Base-by-base conservation (phyloP, 2,329 filamentous ascomycete species). In the Diplocarpon rosae region DNA sequence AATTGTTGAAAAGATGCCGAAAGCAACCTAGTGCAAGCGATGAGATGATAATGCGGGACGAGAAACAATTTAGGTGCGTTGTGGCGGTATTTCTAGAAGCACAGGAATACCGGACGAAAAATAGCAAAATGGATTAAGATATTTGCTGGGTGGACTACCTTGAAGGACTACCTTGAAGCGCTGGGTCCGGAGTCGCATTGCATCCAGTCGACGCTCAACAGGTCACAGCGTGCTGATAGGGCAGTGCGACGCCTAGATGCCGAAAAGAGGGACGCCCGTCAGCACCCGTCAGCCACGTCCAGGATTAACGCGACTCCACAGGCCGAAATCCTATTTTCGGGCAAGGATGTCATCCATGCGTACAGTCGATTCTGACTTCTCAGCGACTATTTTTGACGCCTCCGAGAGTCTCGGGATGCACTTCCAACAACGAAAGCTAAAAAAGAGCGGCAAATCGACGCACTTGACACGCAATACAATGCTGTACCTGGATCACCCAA, bases 41-140 rank as follows among this genome's bases (percentile, higher is more conserved):
- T 47, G 49, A 53, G 47, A 48, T 47, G 46, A 47, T 34, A 48
- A 52, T 55, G 53, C 50, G 49, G 47, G 51, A 43, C 41, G 40
- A 54, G 47, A 50, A 40, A 54, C 49, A 50, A 40, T 51, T 53
- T 54, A 55, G 49, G 53, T 51, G 52, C 52, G 53, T 38, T 49
- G 45, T 46, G 45, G 51, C 34, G 34, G 44, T 55, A 55, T 56
- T 53, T 56, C 52, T 48, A 57, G 53, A 53, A 53, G 50, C 45
- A 42, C 39, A 42, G 35, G 43, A 40, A 37, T 30, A 37, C 36
- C 34, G 49, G 14, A 24, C 28, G 45, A 35, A 44, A 40, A 31
- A 34, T 43, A 39, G 35, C 37, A 41, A 39, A 20, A 28, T 31
- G 16, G 28, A 17, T 29, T 12, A 37, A 34, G 31, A 32, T 32